These are phyloP conservation scores for Mycena filopes DNA, from an alignment of 768 basidiomycete genomes.

Conservation along the genomic window DNA sequence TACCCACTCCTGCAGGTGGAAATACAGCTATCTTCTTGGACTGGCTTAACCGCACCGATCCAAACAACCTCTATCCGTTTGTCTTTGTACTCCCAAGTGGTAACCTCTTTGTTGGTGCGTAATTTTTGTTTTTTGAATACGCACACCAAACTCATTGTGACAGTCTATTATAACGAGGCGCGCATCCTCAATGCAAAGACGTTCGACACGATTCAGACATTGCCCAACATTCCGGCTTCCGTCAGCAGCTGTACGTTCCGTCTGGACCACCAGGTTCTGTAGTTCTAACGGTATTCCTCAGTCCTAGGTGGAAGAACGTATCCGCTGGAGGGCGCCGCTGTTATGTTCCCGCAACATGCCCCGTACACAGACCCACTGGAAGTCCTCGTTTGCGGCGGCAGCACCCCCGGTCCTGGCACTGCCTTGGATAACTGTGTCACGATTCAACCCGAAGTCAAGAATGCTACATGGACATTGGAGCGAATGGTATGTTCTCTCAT, in stretches of 20 bases:
- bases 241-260: slow-evolving; percentile 67
- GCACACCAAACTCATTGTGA: not conserved
- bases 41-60: slow-evolving; percentile 77
- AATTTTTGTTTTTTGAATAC: no score
- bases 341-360: slow-evolving; percentile 74
- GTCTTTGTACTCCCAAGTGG: slow-evolving; percentile 76
- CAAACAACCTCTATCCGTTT: slow-evolving; percentile 86
- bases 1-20: slow-evolving; percentile 75
- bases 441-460: slow-evolving; percentile 70
- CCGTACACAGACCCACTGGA: slow-evolving; percentile 82
- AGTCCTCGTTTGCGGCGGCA: slow-evolving; percentile 81
- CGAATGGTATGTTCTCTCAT: slow-evolving; percentile 70
- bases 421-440: slow-evolving; percentile 77
- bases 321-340: slow-evolving; percentile 77
- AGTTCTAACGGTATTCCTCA: slow-evolving; percentile 28
- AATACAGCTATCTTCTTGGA: slow-evolving; percentile 69
- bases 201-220: slow-evolving; percentile 65
- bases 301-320: slow-evolving; percentile 81
- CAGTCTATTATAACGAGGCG: slow-evolving; percentile 86
- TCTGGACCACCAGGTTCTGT: not conserved
- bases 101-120: slow-evolving; percentile 74
- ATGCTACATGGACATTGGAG: slow-evolving; percentile 76
- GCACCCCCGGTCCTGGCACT: slow-evolving; percentile 62
- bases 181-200: slow-evolving; percentile 75
- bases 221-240: slow-evolving; percentile 81